phyloP scores from a whole-genome alignment of 176 grass and related monocot species.

The Oryza punctata region DNA sequence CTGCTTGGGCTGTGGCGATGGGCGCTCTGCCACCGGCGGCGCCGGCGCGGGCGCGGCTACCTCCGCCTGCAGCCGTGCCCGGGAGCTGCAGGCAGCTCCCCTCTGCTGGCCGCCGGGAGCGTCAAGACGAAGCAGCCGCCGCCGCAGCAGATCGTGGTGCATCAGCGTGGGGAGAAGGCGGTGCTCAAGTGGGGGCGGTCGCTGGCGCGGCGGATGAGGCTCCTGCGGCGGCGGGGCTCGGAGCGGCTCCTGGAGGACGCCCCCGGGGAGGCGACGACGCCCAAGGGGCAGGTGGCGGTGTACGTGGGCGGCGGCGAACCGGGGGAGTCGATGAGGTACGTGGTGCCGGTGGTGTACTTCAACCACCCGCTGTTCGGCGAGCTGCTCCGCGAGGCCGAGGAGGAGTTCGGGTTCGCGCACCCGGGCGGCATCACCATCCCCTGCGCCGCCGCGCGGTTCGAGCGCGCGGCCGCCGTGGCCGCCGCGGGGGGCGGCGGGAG shows the following conservation, averaged over 20 bases:
- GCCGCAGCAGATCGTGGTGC: slow-evolving; percentile 5
- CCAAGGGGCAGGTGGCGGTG: slow-evolving; percentile 91
- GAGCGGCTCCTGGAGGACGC: slow-evolving; percentile 35
- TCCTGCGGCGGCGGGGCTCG: background rate
- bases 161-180: background rate
- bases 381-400: slow-evolving; percentile 92
- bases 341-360: slow-evolving; percentile 95
- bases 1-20: slow-evolving; percentile 60
- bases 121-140: background rate
- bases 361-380: slow-evolving; percentile 93
- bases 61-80: slow-evolving; percentile 38
- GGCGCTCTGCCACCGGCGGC: slow-evolving; percentile 45
- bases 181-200: slow-evolving; percentile 50
- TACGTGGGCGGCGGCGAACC: slow-evolving; percentile 65
- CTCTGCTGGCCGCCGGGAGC: background rate
- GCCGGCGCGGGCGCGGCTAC: slow-evolving; percentile 43
- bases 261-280: slow-evolving; percentile 40
- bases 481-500: slow-evolving; percentile 39
- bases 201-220: slow-evolving; percentile 51
- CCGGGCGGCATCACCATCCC: slow-evolving; percentile 97
- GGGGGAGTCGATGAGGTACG: slow-evolving; percentile 58
- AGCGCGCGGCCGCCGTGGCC: slow-evolving; percentile 61
- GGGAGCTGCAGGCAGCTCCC: background rate
- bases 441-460: slow-evolving; percentile 67
- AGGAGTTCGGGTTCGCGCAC: slow-evolving; percentile 89